Base-by-base conservation (phyloP, 2,329 filamentous ascomycete genomes). In the Bimuria novae-zelandiae region DNA sequence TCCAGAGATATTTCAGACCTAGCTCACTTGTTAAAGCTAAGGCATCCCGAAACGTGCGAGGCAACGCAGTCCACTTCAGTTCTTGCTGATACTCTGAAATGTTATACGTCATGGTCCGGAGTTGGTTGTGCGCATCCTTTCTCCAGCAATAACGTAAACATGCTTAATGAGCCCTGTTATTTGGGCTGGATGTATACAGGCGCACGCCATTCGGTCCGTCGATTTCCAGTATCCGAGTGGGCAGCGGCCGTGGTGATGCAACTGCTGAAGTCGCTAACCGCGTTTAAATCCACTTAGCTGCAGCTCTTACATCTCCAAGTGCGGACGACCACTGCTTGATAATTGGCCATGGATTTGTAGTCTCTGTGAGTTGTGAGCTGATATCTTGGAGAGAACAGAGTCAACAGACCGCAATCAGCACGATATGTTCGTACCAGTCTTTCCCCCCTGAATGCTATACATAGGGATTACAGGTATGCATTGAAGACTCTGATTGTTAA, bases 91-190 rank as follows among this genome's bases (percentile, higher is more conserved):
- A 17, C 6, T 23, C 16, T 3, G 16, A 7, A 3, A 49, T 14
- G 12, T 16, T 49, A 4, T 7, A 3, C 7, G 3, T 41, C 6
- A 33, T 46, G 7, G 49, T 51, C 3, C 10, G 22, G n/a, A 40
- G 3, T 21, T 36, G 49, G 17, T 40, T 42, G 22, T 42, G 39
- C 5, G 39, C 32, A 7, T 22, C 5, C 7, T 17, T 44, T 1
- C 49, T 43, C 52, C 52, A 55, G 19, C 48, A 48, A 22, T 52
- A 50, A 30, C 49, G 52, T 11, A 55, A 22, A 27, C 49, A 51
- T 25, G 36, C 36, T 22, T 49, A 42, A 1, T 23, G 12, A 2
- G 6, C 25, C 11, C 2, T 4, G 6, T 35, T 21, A n/a, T 21
- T 23, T n/a, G 7, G 12, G 5, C 23, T 25, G 17, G 17, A n/a